A percentile compares a stretch with the other conserved stretches of the same genome.
These are phyloP conservation scores for Gamsiella multidivaricata DNA, from an alignment of 192 early-diverging fungal genomes.

Conservation along the genomic window DNA sequence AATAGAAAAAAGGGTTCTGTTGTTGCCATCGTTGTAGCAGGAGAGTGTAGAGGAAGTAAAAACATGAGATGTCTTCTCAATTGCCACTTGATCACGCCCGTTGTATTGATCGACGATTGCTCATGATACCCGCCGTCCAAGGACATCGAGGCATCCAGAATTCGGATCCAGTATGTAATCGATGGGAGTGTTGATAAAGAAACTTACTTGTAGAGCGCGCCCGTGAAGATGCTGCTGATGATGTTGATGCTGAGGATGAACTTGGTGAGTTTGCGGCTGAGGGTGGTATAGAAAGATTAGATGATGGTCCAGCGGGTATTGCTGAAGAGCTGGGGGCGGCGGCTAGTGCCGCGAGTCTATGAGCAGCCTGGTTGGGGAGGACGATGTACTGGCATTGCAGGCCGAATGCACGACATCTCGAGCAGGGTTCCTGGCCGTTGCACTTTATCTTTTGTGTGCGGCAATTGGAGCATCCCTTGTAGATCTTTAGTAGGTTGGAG, in stretches of 20 bases:
- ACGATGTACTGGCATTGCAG: constrained; percentile 52
- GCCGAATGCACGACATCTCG: constrained; percentile 40
- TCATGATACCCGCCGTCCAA: too few relatives aligned
- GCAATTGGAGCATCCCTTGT: constrained; percentile 54
- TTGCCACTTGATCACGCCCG: too few relatives aligned
- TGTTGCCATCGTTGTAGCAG: too few relatives aligned
- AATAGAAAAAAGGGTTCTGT: too few relatives aligned
- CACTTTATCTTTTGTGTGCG: constrained; percentile 55
- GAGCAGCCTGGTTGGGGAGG: constrained; percentile 48
- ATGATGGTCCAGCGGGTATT: background rate
- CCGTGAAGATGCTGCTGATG: background rate
- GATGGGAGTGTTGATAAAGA: background rate
- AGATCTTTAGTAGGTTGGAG: constrained; percentile 50
- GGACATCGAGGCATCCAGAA: too few relatives aligned
- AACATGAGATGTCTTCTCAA: too few relatives aligned
- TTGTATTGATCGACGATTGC: too few relatives aligned
- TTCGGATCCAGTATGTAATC: too few relatives aligned
- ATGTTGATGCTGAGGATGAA: background rate
- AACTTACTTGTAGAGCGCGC: constrained; percentile 7
- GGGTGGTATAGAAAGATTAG: background rate
- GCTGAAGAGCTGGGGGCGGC: background rate
- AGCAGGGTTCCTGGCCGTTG: constrained; percentile 48
- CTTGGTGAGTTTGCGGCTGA: background rate
- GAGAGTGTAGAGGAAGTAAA: too few relatives aligned
- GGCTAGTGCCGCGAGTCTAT: constrained; percentile 19